Evolutionary conservation across 2,329 filamentous ascomycete species (phyloP).

Genomic region (Zalaria sp.): DNA sequence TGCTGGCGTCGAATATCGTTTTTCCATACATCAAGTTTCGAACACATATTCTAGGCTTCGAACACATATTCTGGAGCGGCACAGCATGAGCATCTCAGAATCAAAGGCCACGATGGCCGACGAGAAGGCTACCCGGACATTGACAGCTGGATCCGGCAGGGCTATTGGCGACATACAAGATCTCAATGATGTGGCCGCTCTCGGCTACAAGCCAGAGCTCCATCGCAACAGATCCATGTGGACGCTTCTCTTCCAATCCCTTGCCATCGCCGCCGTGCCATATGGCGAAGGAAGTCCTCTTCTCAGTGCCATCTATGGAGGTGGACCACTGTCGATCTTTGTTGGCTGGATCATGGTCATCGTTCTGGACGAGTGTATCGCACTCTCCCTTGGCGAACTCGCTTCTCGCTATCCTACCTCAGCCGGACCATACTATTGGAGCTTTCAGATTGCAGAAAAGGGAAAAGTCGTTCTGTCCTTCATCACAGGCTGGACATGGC

Average conservation of each 20-base stretch:
- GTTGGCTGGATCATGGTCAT: slow-evolving; percentile 58
- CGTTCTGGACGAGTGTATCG: slow-evolving; percentile 55
- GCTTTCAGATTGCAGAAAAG: slow-evolving; percentile 49
- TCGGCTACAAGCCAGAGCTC: slow-evolving; percentile 44
- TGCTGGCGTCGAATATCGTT: too few relatives aligned
- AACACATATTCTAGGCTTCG: too few relatives aligned
- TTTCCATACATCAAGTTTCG: too few relatives aligned
- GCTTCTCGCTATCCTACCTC: slow-evolving; percentile 63
- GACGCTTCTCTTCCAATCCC: slow-evolving; percentile 46
- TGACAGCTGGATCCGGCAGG: background rate
- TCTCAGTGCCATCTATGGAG: slow-evolving; percentile 39
- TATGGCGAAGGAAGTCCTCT: slow-evolving; percentile 12
- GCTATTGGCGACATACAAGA: background rate
- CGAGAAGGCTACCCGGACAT: background rate
- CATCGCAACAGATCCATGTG: slow-evolving; percentile 44
- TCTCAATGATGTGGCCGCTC: slow-evolving; percentile 2
- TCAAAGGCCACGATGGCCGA: background rate
- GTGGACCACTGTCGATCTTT: slow-evolving; percentile 55
- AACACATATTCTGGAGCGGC: too few relatives aligned
- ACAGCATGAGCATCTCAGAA: too few relatives aligned
- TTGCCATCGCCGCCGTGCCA: slow-evolving; percentile 44
- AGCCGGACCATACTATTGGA: slow-evolving; percentile 65
- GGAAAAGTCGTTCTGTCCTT: slow-evolving; percentile 41
- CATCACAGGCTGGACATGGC: slow-evolving; percentile 60
- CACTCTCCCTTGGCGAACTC: slow-evolving; percentile 56